Evolutionary conservation across 176 grass and related monocot species (phyloP), one percentile per base, ranked within the genome.

Genomic region (Echinochloa phyllopogon): DNA sequence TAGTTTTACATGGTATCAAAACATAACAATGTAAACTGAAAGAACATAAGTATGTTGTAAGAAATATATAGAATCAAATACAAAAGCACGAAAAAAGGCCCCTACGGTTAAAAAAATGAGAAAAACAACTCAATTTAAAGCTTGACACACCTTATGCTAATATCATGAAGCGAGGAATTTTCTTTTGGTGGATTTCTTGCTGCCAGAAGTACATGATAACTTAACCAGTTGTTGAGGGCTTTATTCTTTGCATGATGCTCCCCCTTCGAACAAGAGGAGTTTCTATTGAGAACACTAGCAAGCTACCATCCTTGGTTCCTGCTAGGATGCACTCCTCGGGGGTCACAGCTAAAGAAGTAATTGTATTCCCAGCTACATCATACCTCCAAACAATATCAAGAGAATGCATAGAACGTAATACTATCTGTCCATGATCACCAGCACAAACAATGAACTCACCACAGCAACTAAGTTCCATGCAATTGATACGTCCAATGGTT

Each of bases 311-410:
- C 80, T 92, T 95, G 7, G 96, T 98, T 82, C 96, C 96, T 79
- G 87, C 93, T 85, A 98, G 57, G 78, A 98, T 91, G 81, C 96
- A 98, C 45, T 95, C 96, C 45, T 98, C 96, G 53, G 87, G 91
- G 20, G 96, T 98, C 77, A 98, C 91, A 47, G 52, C 73, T 86
- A 98, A 67, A 71, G 96, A 92, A 87, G 93, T 94, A 71, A 98
- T 95, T 75, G 87, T 76, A 72, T 95, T 98, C 80, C 93, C 93
- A 78, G 75, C 88, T 80, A 89, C 96, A 39, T 89, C 70, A 73
- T 98, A 98, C 69, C 74, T 95, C 84, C 78, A 91, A 64, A 98
- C 73, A 88, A 94, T 80, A 83, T 87, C 93, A 85, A 98, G 93
- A 80, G 89, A 93, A 94, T 95, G 96, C 96, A 95, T 94, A 69